Evolutionary conservation across 768 basidiomycete genomes (phyloP), one percentile per base, ranked within the genome.

Genomic region (Trametes maxima): DNA sequence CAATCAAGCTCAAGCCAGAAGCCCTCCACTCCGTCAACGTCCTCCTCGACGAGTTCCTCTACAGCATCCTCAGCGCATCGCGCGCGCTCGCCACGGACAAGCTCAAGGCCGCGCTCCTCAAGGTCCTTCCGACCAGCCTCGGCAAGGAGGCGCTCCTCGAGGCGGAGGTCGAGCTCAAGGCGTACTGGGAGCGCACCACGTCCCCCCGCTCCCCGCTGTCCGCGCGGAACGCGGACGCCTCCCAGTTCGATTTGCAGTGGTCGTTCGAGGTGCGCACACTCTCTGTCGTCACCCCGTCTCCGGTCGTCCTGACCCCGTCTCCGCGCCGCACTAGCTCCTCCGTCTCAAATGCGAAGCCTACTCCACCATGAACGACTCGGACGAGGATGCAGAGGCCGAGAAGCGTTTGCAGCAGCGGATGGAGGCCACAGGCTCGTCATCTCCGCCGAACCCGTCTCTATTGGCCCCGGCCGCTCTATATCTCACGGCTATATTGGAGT

Each of bases 401-500:
- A 76, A 72, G 40, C 84, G 80, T 63, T 78, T 90, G 54, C 81
- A 84, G 64, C 87, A 88, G 54, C 81, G 82, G 42, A 86, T 91
- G 80, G 76, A 76, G 53, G 72, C 80, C n/a, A 80, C 81, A 25
- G 78, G 80, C 13, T 73, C 77, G 13, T 63, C 73, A 13, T 76
- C 85, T 35, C 84, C 86, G 19, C 75, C 76, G 11, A 82, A 79
- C 52, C 73, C 82, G 19, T 72, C 81, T 7, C 79, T 90, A 10
- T 73, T 95, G 24, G 86, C 89, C 10, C 93, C 93, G 4, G 92
- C 94, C 35, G 88, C 92, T 19, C 72, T 97, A 45, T 97, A 95
- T 79, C 80, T 95, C 52, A 95, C 95, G 2, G 94, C 94, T 8
- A 92, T 96, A 64, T 79, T 97, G 33, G 95, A 97, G 94, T 95